Percentiles rank a stretch among this genome's conserved stretches.
Evolutionary conservation across 306 rosid species (phyloP).

Genomic region (Myrica gale): DNA sequence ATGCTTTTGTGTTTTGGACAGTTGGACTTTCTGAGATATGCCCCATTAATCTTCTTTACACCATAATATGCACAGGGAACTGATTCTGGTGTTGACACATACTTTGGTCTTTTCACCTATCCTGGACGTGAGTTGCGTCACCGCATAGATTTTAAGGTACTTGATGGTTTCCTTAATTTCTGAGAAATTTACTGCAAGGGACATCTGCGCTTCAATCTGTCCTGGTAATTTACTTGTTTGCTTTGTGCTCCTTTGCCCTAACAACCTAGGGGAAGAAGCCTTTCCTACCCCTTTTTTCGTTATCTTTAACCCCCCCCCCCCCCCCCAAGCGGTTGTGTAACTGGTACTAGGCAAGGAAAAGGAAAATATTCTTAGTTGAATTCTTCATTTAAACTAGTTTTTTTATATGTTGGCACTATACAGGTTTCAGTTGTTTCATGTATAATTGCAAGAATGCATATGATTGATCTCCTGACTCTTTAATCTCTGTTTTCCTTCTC

Average conservation of each 20-base stretch:
- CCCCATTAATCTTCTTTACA: slow-evolving; percentile 11
- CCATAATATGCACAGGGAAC: slow-evolving; percentile 55
- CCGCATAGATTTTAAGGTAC: slow-evolving; percentile 90
- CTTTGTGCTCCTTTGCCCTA: background rate
- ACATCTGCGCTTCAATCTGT: background rate
- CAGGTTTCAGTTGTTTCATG: background rate
- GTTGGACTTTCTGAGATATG: background rate
- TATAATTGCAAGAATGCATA: background rate
- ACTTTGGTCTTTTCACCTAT: slow-evolving; percentile 87
- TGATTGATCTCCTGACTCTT: slow-evolving; percentile 1
- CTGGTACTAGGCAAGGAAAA: background rate
- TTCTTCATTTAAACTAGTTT: slow-evolving; percentile 7
- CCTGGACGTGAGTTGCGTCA: slow-evolving; percentile 82
- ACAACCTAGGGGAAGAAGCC: background rate
- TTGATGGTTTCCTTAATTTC: background rate
- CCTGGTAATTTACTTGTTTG: background rate
- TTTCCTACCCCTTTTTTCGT: background rate
- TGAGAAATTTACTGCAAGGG: background rate
- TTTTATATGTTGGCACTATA: slow-evolving; percentile 11
- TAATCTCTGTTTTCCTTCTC: slow-evolving; percentile 3
- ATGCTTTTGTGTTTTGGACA: background rate
- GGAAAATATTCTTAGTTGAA: background rate
- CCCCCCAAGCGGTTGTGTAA: background rate
- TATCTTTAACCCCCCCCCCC: background rate
- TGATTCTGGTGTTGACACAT: slow-evolving; percentile 87